Evolutionary conservation across 78 protist species (phyloP), one percentile per base, ranked within the genome.

Genomic region (Dictyostelium intermedium): DNA sequence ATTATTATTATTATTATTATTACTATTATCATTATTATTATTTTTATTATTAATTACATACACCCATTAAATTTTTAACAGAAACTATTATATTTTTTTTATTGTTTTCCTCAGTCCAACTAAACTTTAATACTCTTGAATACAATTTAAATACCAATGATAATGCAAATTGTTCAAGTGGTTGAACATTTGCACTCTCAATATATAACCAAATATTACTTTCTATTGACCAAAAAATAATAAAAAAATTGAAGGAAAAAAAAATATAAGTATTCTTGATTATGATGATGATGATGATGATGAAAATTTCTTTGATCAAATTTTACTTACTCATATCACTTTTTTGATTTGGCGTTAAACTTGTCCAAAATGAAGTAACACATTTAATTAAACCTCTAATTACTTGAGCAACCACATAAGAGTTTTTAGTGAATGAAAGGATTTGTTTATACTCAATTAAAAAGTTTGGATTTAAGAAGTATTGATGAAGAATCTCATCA

Each of bases 391-490:
- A 45, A 69, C 93, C 93, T 80, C 87, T 78, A 5, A 60, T 35
- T 27, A 89, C 84, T 80, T 89, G 93, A 20, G 93, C 93, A 45
- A 89, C 47, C 0, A 89, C 93, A 89, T 45, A 89, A 14, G 87
- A 80, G 25, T 89, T 89, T 78, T 79, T 89, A 13, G 93, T 60
- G 56, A 39, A 89, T 47, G 76, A 39, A 43, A 89, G 53, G 11
- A 89, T 66, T 32, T 37, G 25, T 70, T 89, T 78, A n/a, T 89
- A 89, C 34, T 89, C 93, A 23, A 37, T 30, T 25, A 89, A 43
- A 37, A 89, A 89, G 56, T 89, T 89, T 78, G 93, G 93, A 69
- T 80, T 89, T 18, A 80, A 27, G 30, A 89, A 89, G 70, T 89
- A 89, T 32, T 89, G 56, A 41, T 78, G 80, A 27, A 89, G 72